These are phyloP conservation scores for Macrophomina tecta DNA, from an alignment of 2,329 filamentous ascomycete genomes.

Conservation along the genomic window DNA sequence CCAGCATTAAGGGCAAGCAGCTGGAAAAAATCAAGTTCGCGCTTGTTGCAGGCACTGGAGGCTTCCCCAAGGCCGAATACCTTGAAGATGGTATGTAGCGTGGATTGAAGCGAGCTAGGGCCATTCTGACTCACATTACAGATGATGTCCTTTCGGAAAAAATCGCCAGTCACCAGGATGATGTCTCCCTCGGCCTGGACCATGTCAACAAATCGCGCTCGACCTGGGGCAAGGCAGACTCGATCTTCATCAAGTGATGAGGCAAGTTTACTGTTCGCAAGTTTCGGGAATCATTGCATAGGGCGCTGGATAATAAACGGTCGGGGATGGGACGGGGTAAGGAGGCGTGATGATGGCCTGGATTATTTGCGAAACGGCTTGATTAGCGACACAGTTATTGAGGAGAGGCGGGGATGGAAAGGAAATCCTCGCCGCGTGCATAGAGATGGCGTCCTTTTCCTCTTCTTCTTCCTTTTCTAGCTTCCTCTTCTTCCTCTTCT, in stretches of 20 bases:
- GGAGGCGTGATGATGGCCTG: constrained; percentile 9
- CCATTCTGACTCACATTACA: constrained; percentile 34
- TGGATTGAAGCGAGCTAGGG: neutral
- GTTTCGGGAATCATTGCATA: constrained; percentile 23
- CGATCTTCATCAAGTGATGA: constrained; percentile 47
- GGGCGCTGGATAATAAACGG: constrained; percentile 22
- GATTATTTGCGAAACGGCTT: constrained; percentile 20
- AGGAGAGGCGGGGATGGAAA: constrained; percentile 5
- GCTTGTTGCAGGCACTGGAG: constrained; percentile 65
- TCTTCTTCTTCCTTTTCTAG: neutral
- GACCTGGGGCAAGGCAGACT: constrained; percentile 66
- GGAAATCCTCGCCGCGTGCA: constrained; percentile 16
- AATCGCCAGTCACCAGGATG: constrained; percentile 36
- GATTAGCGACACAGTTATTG: constrained; percentile 23
- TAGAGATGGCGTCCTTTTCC: constrained; percentile 24
- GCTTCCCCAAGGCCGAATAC: constrained; percentile 79
- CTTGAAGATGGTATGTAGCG: constrained; percentile 80
- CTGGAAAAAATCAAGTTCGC: constrained; percentile 99
- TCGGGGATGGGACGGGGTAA: constrained; percentile 1
- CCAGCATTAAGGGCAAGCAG: constrained; percentile 94
- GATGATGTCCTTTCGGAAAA: constrained; percentile 56
- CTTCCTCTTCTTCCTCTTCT: neutral
- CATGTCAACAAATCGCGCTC: constrained; percentile 67
- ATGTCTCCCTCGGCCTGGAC: constrained; percentile 60
- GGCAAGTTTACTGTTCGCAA: constrained; percentile 1